Percentiles rank a stretch among this genome's conserved stretches.
Conservation (phyloP, 192 early-diverging fungal genomes). For the Bifiguratus adelaidae region DNA sequence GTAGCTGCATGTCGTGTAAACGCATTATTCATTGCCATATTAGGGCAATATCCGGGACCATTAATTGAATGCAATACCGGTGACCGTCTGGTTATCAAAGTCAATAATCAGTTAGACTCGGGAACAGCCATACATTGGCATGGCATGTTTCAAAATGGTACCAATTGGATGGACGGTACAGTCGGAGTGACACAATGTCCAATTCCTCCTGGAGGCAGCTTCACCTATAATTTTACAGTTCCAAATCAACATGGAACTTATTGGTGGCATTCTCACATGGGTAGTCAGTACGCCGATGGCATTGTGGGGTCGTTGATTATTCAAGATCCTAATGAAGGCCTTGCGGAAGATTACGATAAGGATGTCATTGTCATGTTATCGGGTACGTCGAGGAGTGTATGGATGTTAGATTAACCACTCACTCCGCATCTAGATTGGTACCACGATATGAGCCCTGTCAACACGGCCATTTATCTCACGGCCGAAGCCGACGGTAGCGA, state of each 20-base stretch:
- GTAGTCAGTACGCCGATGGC: slow-evolving; percentile 29
- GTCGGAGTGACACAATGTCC: slow-evolving; percentile 21
- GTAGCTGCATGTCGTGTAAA: too few species aligned
- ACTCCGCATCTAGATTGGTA: too few species aligned
- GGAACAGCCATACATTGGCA: slow-evolving; percentile 36
- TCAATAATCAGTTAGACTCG: slow-evolving; percentile 19
- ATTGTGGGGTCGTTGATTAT: slow-evolving; percentile 21
- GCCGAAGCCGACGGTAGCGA: neutral
- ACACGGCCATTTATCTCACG: neutral
- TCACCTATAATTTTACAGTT: slow-evolving; percentile 62
- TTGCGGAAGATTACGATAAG: slow-evolving; percentile 19
- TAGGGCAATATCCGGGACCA: slow-evolving; percentile 44
- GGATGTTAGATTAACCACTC: too few species aligned
- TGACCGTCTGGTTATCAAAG: slow-evolving; percentile 29
- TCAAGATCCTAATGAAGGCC: slow-evolving; percentile 16
- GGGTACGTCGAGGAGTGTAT: too few species aligned
- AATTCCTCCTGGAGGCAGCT: slow-evolving; percentile 60
- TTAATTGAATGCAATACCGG: slow-evolving; percentile 31
- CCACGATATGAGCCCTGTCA: too few species aligned
- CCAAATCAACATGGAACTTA: slow-evolving; percentile 46
- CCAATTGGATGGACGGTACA: slow-evolving; percentile 35
- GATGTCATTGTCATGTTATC: slow-evolving; percentile 26
- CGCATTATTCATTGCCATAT: too few species aligned
- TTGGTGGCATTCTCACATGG: slow-evolving; percentile 34
- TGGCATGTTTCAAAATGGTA: slow-evolving; percentile 40